Evolutionary conservation across 139 green algal species (phyloP).

Genomic region (Choricystis sp.): DNA sequence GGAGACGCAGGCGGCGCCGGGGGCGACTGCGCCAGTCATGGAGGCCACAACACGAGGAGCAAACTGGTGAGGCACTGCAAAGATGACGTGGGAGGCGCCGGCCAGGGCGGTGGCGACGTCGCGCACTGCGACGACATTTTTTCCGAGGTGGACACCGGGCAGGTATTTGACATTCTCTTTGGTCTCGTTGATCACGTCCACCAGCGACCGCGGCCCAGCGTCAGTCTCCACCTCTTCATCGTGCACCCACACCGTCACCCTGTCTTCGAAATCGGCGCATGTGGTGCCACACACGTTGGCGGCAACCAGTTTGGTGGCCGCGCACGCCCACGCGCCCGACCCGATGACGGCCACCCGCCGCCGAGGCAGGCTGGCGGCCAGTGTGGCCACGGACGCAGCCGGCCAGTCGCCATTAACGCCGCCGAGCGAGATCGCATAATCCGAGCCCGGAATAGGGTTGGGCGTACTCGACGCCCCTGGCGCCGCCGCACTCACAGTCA

Average conservation of each 20-base stretch:
- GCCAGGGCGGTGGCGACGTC: conserved; percentile 19
- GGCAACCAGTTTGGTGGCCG: conserved; percentile 24
- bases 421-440: too few relatives aligned
- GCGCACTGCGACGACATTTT: conserved; percentile 29
- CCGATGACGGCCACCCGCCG: conserved; percentile 22
- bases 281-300: conserved; percentile 17
- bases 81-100: conserved; percentile 28
- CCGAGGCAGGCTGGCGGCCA: conserved; percentile 12
- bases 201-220: too few relatives aligned
- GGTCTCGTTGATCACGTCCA: conserved; percentile 43
- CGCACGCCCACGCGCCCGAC: conserved; percentile 38
- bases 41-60: too few relatives aligned
- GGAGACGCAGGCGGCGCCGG: conserved; percentile 36
- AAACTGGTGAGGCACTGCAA: conserved; percentile 45
- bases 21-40: conserved; percentile 27
- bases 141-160: conserved; percentile 26
- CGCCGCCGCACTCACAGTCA: too few relatives aligned
- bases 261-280: conserved; percentile 32
- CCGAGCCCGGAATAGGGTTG: too few relatives aligned
- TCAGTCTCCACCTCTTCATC: conserved; percentile 15
- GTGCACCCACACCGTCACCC: conserved; percentile 23
- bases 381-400: conserved; percentile 19
- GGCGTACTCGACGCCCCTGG: too few relatives aligned
- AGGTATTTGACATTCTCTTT: conserved; percentile 54
- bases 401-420: conserved; percentile 61